phyloP scores from a whole-genome alignment of 2,329 filamentous ascomycete genomes.

The Verticillium longisporum region DNA sequence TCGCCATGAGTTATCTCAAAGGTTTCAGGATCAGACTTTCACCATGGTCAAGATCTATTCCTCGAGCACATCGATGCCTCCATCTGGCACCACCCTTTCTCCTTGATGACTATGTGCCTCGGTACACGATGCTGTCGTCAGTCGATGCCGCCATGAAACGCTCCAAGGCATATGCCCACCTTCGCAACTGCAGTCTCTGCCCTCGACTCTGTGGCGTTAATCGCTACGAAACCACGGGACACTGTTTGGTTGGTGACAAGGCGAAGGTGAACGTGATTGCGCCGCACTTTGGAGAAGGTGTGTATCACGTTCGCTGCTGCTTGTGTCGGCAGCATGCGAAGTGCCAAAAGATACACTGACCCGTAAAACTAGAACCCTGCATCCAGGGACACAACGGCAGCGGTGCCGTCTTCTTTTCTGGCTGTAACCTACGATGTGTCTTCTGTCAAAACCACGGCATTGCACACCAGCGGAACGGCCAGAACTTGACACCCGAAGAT shows the following conservation, averaged over 20 bases:
- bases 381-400: constrained; percentile 77
- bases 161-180: constrained; percentile 65
- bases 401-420: constrained; percentile 75
- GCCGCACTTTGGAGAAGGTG: constrained; percentile 74
- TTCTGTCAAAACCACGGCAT: constrained; percentile 83
- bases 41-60: neutral
- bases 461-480: constrained; percentile 72
- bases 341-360: constrained; percentile 2
- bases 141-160: constrained; percentile 67
- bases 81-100: constrained; percentile 61
- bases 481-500: constrained; percentile 71
- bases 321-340: neutral
- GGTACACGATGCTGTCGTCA: constrained; percentile 63
- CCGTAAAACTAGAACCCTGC: constrained; percentile 57
- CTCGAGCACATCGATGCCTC: constrained; percentile 19
- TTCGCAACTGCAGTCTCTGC: constrained; percentile 75
- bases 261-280: constrained; percentile 80
- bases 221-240: constrained; percentile 70
- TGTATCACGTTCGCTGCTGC: constrained; percentile 11
- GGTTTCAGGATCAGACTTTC: neutral
- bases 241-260: constrained; percentile 69
- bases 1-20: neutral
- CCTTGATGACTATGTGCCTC: constrained; percentile 66
- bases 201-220: constrained; percentile 73
- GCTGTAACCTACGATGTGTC: constrained; percentile 66